These are phyloP conservation scores for Auriculariales sp. DNA, from an alignment of 768 basidiomycete species.

Conservation along the genomic window DNA sequence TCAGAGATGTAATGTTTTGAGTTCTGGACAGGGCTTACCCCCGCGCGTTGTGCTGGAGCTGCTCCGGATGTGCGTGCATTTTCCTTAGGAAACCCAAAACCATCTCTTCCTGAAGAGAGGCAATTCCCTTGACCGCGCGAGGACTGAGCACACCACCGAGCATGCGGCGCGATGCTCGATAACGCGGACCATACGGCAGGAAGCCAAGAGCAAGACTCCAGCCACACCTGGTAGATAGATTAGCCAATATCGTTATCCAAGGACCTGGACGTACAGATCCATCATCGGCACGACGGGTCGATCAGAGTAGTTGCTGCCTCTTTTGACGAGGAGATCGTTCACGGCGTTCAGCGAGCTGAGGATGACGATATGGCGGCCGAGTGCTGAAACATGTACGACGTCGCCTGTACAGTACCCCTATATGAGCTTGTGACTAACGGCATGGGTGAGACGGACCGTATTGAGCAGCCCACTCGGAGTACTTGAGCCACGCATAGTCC, in stretches of 20 bases:
- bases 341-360: neutral
- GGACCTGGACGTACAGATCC: neutral
- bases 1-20: neutral
- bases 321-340: neutral
- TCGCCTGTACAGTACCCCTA: too few relatives aligned
- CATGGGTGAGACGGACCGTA: too few relatives aligned
- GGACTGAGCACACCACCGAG: neutral
- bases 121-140: neutral
- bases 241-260: neutral
- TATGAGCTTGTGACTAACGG: too few relatives aligned
- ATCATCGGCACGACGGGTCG: neutral
- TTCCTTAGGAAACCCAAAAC: neutral
- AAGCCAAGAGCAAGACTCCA: neutral
- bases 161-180: neutral
- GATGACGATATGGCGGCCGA: neutral
- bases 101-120: neutral
- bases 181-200: neutral
- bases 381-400: neutral
- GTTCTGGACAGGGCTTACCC: neutral
- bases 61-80: neutral
- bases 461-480: constrained; percentile 29
- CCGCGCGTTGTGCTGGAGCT: neutral
- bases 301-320: neutral
- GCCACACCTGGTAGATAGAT: neutral
- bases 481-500: constrained; percentile 33